Conservation (phyloP, 306 rosid genomes). For the Cicer yamashitae region DNA sequence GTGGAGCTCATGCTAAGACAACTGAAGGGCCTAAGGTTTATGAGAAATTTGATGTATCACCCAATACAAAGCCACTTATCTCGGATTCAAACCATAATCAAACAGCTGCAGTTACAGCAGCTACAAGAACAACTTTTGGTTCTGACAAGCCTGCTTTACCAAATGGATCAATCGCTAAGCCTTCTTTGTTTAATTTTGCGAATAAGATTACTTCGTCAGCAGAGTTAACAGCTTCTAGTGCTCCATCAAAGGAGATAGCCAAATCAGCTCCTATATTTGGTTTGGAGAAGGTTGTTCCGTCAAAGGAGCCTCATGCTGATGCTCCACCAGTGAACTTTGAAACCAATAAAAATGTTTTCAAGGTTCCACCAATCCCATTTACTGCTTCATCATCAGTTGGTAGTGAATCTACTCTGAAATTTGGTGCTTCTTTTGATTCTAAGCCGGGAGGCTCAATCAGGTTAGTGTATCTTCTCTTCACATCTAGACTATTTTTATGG, state of each 20-base stretch:
- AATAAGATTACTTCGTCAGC: conserved; percentile 34
- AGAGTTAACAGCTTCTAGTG: conserved; percentile 28
- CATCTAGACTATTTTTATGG: conserved; percentile 15
- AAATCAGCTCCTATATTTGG: conserved; percentile 46
- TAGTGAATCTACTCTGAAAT: conserved; percentile 45
- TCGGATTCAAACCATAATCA: conserved; percentile 44
- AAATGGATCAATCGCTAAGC: conserved; percentile 49
- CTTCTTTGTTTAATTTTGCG: conserved; percentile 42
- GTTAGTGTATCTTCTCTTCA: conserved; percentile 48
- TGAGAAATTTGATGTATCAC: conserved; percentile 47
- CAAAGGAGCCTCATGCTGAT: conserved; percentile 49
- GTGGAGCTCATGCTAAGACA: conserved; percentile 40
- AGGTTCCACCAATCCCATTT: conserved; percentile 45
- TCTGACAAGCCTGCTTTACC: conserved; percentile 47
- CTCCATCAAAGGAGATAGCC: conserved; percentile 42
- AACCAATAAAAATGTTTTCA: conserved; percentile 43
- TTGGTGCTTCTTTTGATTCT: conserved; percentile 49
- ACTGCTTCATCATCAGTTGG: conserved; percentile 45
- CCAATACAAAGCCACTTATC: conserved; percentile 37
- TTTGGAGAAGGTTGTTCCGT: conserved; percentile 50
- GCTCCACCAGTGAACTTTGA: conserved; percentile 42
- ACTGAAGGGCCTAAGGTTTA: conserved; percentile 48
- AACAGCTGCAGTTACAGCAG: conserved; percentile 20
- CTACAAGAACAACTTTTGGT: conserved; percentile 45
- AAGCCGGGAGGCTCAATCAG: conserved; percentile 61